Percentiles rank a stretch among this genome's conserved stretches.
These are phyloP conservation scores for Cymbidium sinense DNA, from an alignment of 106 monocot genomes.

Conservation along the genomic window DNA sequence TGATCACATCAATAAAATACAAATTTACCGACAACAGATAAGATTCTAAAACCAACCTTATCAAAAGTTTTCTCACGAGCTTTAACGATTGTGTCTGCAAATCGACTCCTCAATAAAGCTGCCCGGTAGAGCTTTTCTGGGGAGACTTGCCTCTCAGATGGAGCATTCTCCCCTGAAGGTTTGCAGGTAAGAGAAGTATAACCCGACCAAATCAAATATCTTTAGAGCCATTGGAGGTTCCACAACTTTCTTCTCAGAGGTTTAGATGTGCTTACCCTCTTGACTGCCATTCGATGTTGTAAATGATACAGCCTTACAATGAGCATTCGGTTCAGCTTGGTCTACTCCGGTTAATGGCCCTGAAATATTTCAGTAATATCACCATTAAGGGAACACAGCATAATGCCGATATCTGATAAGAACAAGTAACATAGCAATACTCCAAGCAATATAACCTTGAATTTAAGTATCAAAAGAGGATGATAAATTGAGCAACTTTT, in stretches of 20 bases:
- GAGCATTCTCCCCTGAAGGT: slow-evolving; percentile 57
- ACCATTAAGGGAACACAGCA: neutral
- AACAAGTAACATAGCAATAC: neutral
- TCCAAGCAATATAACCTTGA: neutral
- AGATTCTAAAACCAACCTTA: slow-evolving; percentile 37
- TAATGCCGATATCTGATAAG: neutral
- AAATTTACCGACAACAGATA: neutral
- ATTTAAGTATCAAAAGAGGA: neutral
- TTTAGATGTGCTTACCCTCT: slow-evolving; percentile 78
- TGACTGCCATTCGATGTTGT: slow-evolving; percentile 22
- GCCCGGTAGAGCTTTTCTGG: slow-evolving; percentile 75
- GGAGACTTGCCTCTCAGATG: slow-evolving; percentile 73
- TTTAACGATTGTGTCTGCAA: slow-evolving; percentile 94
- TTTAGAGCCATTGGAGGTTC: slow-evolving; percentile 14
- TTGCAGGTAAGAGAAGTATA: slow-evolving; percentile 26
- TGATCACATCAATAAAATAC: neutral
- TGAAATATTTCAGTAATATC: slow-evolving; percentile 16
- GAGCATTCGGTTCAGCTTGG: slow-evolving; percentile 25
- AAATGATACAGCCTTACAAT: slow-evolving; percentile 19
- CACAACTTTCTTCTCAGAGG: slow-evolving; percentile 25
- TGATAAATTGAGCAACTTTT: neutral
- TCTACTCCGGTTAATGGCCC: slow-evolving; percentile 31
- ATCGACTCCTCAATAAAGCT: slow-evolving; percentile 72
- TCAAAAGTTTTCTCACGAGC: slow-evolving; percentile 89
- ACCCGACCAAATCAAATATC: slow-evolving; percentile 33